Evolutionary conservation across 1,284 basidiomycete species (phyloP).

Genomic region (Serendipita sp.): DNA sequence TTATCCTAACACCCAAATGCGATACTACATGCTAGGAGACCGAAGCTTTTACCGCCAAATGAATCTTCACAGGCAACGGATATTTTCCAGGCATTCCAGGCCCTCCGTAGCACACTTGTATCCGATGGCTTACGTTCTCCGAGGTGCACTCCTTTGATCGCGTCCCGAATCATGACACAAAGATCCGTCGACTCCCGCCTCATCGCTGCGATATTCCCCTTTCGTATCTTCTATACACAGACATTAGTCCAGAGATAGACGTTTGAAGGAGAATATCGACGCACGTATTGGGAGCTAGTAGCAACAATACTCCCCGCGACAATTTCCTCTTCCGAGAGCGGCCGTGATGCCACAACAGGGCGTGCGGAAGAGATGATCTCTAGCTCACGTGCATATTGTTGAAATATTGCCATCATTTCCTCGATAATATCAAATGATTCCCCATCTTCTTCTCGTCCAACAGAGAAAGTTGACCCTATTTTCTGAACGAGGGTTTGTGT

Average conservation of each 20-base stretch:
- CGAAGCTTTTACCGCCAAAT: conserved; percentile 47
- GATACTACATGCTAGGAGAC: conserved; percentile 39
- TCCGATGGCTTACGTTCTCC: conserved; percentile 29
- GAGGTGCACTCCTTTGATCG: conserved; percentile 31
- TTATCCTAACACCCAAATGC: conserved; percentile 27
- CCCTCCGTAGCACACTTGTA: conserved; percentile 28
- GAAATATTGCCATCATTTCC: conserved; percentile 30
- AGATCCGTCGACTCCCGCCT: conserved; percentile 9
- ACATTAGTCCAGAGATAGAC: conserved; percentile 22
- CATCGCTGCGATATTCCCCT: conserved; percentile 39
- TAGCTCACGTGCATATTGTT: conserved; percentile 48
- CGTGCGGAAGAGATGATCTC: background rate
- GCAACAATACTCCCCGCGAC: conserved; percentile 47
- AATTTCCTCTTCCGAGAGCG: conserved; percentile 46
- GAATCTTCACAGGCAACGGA: conserved; percentile 23
- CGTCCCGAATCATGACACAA: conserved; percentile 12
- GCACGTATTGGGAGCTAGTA: conserved; percentile 37
- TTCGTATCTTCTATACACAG: conserved; percentile 39
- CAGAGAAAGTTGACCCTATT: background rate
- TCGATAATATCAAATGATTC: conserved; percentile 13
- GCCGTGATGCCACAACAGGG: conserved; percentile 10
- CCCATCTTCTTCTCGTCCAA: conserved; percentile 16
- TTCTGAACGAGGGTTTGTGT: background rate
- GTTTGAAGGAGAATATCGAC: background rate
- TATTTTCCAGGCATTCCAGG: conserved; percentile 40